Evolutionary conservation across 495 filamentous ascomycete genomes (phyloP).

Genomic region (Apodospora peruviana): DNA sequence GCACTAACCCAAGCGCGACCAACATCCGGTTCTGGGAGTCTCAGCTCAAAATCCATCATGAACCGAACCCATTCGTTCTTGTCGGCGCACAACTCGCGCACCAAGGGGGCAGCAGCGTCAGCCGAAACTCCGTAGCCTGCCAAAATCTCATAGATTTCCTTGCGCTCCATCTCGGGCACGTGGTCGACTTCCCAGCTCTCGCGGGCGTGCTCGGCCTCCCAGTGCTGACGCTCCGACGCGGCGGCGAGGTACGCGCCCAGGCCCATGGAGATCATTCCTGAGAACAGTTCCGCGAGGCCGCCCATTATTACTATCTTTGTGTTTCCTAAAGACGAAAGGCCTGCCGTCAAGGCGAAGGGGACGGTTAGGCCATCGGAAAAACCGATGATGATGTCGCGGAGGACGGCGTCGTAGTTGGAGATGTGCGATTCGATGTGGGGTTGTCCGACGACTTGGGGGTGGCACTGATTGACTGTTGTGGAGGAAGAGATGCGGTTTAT

Average conservation of each 20-base stretch:
- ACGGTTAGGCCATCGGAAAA: conserved; percentile 52
- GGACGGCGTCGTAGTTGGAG: conserved; percentile 11
- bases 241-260: conserved; percentile 53
- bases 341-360: conserved; percentile 52
- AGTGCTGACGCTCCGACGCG: conserved; percentile 42
- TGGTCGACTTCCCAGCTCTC: conserved; percentile 37
- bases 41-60: conserved; percentile 52
- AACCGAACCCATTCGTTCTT: conserved; percentile 43
- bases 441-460: not conserved
- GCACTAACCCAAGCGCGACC: conserved; percentile 43
- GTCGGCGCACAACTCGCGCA: conserved; percentile 35
- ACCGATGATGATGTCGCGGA: conserved; percentile 45
- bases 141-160: conserved; percentile 40
- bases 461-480: not conserved
- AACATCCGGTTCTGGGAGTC: conserved; percentile 37
- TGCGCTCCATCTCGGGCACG: conserved; percentile 34
- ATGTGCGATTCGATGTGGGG: not conserved
- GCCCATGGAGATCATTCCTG: conserved; percentile 58
- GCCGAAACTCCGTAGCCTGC: conserved; percentile 33
- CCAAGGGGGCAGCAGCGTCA: conserved; percentile 26
- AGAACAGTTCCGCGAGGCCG: conserved; percentile 58
- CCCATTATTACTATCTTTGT: conserved; percentile 54
- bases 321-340: conserved; percentile 44
- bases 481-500: not conserved
- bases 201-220: conserved; percentile 38